Conservation (phyloP, 768 basidiomycete species). For the Porphyrellus cyaneotinctus region DNA sequence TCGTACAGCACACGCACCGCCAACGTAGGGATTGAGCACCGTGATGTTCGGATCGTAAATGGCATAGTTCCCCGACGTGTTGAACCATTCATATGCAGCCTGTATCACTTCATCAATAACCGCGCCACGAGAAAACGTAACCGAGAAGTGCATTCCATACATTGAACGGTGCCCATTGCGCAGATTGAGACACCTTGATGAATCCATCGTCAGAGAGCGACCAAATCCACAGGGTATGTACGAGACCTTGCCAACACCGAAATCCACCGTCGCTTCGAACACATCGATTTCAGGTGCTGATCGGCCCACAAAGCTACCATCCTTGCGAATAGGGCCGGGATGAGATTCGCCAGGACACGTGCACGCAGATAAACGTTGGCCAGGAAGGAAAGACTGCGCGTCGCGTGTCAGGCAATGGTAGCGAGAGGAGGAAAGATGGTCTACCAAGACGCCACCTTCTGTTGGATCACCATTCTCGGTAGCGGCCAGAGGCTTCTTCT, state of each 20-base stretch:
- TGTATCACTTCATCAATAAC: conserved; percentile 10
- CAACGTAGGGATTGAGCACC: conserved; percentile 41
- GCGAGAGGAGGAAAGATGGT: neutral
- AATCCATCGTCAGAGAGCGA: conserved; percentile 8
- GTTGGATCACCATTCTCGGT: conserved; percentile 36
- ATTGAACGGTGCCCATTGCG: conserved; percentile 40
- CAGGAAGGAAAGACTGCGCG: conserved; percentile 44
- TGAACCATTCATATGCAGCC: conserved; percentile 43
- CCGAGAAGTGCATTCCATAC: conserved; percentile 17
- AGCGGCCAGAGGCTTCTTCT: conserved; percentile 43
- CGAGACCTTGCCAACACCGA: conserved; percentile 33
- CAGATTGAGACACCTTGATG: conserved; percentile 49
- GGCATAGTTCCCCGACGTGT: conserved; percentile 31
- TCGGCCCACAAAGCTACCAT: conserved; percentile 50
- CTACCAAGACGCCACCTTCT: conserved; percentile 25
- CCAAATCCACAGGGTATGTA: neutral
- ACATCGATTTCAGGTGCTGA: conserved; percentile 60
- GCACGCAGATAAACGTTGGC: conserved; percentile 55
- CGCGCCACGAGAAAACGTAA: neutral
- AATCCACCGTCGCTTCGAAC: conserved; percentile 45
- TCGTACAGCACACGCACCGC: conserved; percentile 29
- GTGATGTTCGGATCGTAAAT: conserved; percentile 38
- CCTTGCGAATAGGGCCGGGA: conserved; percentile 47
- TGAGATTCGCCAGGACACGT: conserved; percentile 57
- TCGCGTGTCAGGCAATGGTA: conserved; percentile 1